A percentile compares a stretch with the other conserved stretches of the same genome.
Evolutionary conservation across 345 rosid species (phyloP).

Genomic region (Trapa bicornis): DNA sequence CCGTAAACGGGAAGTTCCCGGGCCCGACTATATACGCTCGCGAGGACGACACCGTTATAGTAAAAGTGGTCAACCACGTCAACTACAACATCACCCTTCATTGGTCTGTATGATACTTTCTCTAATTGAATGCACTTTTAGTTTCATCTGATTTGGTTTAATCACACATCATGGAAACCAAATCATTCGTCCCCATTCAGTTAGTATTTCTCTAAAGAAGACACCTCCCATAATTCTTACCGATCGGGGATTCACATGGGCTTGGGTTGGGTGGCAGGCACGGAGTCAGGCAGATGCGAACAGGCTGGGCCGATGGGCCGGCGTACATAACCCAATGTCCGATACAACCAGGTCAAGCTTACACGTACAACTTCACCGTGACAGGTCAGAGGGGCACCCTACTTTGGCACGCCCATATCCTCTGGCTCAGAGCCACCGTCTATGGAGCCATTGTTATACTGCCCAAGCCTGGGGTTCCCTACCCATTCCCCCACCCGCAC

Average conservation of each 20-base stretch:
- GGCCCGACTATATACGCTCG: slow-evolving; percentile 49
- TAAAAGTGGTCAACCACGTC: slow-evolving; percentile 59
- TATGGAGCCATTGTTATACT: slow-evolving; percentile 72
- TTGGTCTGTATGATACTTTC: slow-evolving; percentile 21
- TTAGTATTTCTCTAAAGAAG: too few relatives aligned
- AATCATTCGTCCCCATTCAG: too few relatives aligned
- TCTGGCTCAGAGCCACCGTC: slow-evolving; percentile 88
- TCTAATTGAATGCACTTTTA: too few relatives aligned
- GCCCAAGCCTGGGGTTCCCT: slow-evolving; percentile 74
- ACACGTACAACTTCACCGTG: slow-evolving; percentile 58
- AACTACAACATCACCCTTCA: slow-evolving; percentile 44
- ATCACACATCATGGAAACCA: too few relatives aligned
- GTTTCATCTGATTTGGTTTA: too few relatives aligned
- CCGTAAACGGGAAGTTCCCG: slow-evolving; percentile 55
- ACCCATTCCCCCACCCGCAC: slow-evolving; percentile 72
- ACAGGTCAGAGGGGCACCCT: slow-evolving; percentile 83
- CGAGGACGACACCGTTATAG: slow-evolving; percentile 49
- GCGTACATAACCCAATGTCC: slow-evolving; percentile 94
- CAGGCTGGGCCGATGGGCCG: slow-evolving; percentile 89
- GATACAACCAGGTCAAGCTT: slow-evolving; percentile 57
- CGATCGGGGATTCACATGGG: too few relatives aligned
- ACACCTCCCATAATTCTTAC: too few relatives aligned
- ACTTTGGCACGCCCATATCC: slow-evolving; percentile 77
- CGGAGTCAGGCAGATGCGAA: slow-evolving; percentile 60
- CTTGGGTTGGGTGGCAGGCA: slow-evolving; percentile 33